phyloP scores from a whole-genome alignment of 2,329 filamentous ascomycete species.

The Sporothrix luriei region DNA sequence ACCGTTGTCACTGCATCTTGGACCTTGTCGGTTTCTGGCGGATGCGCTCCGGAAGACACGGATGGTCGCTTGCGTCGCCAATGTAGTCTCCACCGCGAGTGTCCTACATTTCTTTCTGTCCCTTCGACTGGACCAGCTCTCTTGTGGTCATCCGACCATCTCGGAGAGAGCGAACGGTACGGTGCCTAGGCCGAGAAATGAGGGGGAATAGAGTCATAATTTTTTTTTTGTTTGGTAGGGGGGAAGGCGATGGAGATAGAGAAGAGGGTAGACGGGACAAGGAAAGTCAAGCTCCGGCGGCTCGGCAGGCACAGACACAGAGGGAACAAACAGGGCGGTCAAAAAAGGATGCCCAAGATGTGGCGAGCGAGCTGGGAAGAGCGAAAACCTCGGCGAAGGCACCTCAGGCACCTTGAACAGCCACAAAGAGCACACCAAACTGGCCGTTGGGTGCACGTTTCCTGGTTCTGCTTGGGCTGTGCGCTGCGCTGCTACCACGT shows the following conservation, averaged over 20 bases:
- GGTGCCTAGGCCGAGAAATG: constrained; percentile 8
- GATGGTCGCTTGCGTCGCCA: not conserved
- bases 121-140: not conserved
- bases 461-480: not conserved
- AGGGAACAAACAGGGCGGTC: not conserved
- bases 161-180: constrained; percentile 19
- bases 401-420: not conserved
- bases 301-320: not conserved
- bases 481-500: not conserved
- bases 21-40: not conserved
- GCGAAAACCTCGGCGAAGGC: not conserved
- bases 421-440: not conserved
- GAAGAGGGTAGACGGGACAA: not conserved
- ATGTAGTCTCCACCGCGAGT: not conserved
- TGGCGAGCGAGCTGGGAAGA: not conserved
- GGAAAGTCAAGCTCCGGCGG: not conserved
- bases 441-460: not conserved
- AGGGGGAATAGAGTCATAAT: not conserved
- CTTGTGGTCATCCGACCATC: constrained; percentile 6
- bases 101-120: not conserved
- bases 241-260: not conserved
- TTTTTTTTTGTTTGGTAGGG: not conserved
- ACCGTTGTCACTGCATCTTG: not conserved
- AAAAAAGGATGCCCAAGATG: constrained; percentile 16
- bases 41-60: not conserved